These are phyloP conservation scores for Herpotrichia juniperi DNA, from an alignment of 2,329 filamentous ascomycete species.

Conservation along the genomic window DNA sequence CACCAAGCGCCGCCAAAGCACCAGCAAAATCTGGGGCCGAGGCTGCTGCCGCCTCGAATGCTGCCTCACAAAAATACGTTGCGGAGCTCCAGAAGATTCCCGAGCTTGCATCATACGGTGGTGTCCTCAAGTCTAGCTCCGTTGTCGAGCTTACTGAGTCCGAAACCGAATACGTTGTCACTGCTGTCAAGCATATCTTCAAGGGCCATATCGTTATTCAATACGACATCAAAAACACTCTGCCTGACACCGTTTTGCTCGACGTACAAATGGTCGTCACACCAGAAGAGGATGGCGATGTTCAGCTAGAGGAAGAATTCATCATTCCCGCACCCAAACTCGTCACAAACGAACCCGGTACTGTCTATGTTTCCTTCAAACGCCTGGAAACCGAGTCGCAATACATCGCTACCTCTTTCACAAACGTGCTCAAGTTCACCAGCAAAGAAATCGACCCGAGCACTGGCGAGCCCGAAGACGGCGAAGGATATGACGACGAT, in stretches of 20 bases:
- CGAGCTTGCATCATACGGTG: slow-evolving; percentile 88
- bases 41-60: slow-evolving; percentile 75
- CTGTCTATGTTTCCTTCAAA: slow-evolving; percentile 94
- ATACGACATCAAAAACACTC: slow-evolving; percentile 97
- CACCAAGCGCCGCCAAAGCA: slow-evolving; percentile 82
- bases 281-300: slow-evolving; percentile 82
- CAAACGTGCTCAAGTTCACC: slow-evolving; percentile 94
- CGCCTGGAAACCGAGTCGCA: slow-evolving; percentile 76
- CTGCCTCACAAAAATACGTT: slow-evolving; percentile 85
- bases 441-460: slow-evolving; percentile 97
- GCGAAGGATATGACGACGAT: slow-evolving; percentile 88
- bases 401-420: slow-evolving; percentile 82
- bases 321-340: slow-evolving; percentile 88
- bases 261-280: slow-evolving; percentile 72
- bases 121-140: slow-evolving; percentile 87
- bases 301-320: slow-evolving; percentile 77
- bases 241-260: slow-evolving; percentile 71
- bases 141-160: slow-evolving; percentile 91
- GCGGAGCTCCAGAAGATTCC: slow-evolving; percentile 87
- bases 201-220: slow-evolving; percentile 95
- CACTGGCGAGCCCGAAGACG: slow-evolving; percentile 89
- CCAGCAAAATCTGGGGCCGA: slow-evolving; percentile 72
- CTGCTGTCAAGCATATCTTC: slow-evolving; percentile 95
- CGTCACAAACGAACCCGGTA: slow-evolving; percentile 83
- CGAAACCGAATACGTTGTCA: slow-evolving; percentile 96